phyloP scores from a whole-genome alignment of 306 rosid genomes.

The Cucumis hystrix region DNA sequence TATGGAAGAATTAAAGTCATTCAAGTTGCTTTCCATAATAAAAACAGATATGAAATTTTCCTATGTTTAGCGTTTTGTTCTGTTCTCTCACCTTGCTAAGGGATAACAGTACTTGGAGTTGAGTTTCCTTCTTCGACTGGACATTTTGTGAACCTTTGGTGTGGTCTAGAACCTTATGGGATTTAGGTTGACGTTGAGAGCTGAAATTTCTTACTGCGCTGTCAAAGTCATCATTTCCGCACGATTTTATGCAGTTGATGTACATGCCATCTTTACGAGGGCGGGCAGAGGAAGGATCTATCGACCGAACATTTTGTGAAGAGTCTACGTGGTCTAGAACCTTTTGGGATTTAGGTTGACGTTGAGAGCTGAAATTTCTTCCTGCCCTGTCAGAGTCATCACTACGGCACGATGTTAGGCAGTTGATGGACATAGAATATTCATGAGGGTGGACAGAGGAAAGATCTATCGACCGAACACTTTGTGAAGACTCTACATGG shows the following conservation, averaged over 20 bases:
- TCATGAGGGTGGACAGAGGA: no score
- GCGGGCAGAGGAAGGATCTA: no score
- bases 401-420: neutral
- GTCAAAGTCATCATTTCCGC: neutral
- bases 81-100: conserved; percentile 29
- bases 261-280: no score
- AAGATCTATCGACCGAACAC: no score
- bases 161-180: neutral
- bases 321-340: neutral
- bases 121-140: conserved; percentile 14
- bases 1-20: no score
- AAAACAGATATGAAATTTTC: neutral
- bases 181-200: conserved; percentile 8
- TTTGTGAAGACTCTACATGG: no score
- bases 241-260: no score
- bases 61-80: neutral
- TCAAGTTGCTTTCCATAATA: no score
- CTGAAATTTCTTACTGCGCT: neutral
- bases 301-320: conserved; percentile 12
- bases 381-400: neutral
- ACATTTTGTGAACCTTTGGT: conserved; percentile 12
- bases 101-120: neutral
- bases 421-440: no score
- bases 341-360: conserved; percentile 7
- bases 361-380: neutral